Evolutionary conservation across 2,329 filamentous ascomycete species (phyloP).

Genomic region (Rhynchosporium agropyri): DNA sequence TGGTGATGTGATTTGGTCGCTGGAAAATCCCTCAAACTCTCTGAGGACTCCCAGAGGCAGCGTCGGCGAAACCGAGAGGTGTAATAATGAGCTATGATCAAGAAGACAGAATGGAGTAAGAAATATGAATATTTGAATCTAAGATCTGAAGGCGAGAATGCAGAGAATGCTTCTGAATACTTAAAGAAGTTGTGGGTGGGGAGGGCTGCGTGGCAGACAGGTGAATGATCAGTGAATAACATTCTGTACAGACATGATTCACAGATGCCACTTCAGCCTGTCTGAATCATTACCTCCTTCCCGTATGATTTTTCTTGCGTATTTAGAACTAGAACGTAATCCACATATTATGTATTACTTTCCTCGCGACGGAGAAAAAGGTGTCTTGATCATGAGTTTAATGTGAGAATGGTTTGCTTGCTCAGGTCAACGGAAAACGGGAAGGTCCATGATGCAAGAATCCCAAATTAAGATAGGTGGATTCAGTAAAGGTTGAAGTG

Average conservation of each 20-base stretch:
- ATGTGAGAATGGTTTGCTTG: not conserved
- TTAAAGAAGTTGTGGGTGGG: not conserved
- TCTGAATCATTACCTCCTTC: constrained; percentile 13
- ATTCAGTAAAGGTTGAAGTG: no score
- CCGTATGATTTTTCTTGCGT: constrained; percentile 21
- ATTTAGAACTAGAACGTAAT: not conserved
- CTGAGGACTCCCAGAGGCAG: no score
- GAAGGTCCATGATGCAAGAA: no score
- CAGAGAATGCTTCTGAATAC: constrained; percentile 5
- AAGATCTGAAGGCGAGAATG: not conserved
- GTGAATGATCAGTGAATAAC: constrained; percentile 15
- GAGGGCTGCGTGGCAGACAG: not conserved
- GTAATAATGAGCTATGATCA: not conserved
- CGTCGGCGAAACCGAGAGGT: not conserved
- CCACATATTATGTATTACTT: not conserved
- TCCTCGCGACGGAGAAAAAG: not conserved
- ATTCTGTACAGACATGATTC: constrained; percentile 12
- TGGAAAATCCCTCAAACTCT: no score
- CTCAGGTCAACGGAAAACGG: not conserved
- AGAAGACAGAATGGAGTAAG: not conserved
- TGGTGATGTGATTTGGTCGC: not conserved
- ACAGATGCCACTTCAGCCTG: constrained; percentile 4
- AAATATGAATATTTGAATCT: not conserved
- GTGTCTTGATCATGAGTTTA: not conserved
- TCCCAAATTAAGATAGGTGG: no score